phyloP scores from a whole-genome alignment of 2,329 filamentous ascomycete genomes.

The Penicillium thymicola region DNA sequence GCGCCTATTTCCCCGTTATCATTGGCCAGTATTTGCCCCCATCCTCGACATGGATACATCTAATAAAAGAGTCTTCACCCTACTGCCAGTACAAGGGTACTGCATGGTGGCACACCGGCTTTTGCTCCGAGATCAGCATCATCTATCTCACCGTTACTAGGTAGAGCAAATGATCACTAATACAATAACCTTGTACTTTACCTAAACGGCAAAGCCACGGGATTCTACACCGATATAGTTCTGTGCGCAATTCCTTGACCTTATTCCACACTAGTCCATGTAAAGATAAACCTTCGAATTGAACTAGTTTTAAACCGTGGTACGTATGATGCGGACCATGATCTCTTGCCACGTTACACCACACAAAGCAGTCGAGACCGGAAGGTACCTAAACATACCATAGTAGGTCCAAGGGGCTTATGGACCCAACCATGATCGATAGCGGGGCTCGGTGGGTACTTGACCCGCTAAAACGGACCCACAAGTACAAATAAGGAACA shows the following conservation, averaged over 20 bases:
- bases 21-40: neutral
- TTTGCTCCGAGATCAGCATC: neutral
- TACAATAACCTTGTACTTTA: too few species aligned
- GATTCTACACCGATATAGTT: too few species aligned
- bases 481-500: neutral
- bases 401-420: neutral
- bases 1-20: neutral
- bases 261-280: too few species aligned
- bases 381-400: neutral
- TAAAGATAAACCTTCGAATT: too few species aligned
- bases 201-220: too few species aligned
- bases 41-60: neutral
- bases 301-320: too few species aligned
- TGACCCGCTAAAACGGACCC: neutral
- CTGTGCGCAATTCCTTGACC: too few species aligned
- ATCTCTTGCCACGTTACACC: neutral
- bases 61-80: conserved; percentile 6
- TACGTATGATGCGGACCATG: too few species aligned
- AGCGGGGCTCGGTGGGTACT: neutral
- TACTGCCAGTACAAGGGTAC: neutral
- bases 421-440: neutral
- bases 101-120: neutral
- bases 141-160: neutral
- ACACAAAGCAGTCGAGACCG: neutral
- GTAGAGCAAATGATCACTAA: too few species aligned